These are phyloP conservation scores for Ophiocordyceps polyrhachis-furcata DNA, from an alignment of 2,329 filamentous ascomycete genomes.

Conservation along the genomic window DNA sequence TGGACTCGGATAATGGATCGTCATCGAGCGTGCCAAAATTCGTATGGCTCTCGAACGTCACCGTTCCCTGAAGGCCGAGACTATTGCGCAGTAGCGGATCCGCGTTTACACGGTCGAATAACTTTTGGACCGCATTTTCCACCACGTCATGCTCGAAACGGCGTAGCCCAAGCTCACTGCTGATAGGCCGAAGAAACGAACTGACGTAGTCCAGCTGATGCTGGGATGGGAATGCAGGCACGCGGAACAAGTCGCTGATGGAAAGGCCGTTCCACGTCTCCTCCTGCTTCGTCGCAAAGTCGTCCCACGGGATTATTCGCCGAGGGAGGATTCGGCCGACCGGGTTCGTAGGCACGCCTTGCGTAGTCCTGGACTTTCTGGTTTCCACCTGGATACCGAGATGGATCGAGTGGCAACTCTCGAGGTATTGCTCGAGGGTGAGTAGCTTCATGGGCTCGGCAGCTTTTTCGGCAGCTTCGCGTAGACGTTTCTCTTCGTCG, in stretches of 20 bases:
- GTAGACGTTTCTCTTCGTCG: too few relatives aligned
- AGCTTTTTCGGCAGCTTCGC: too few relatives aligned
- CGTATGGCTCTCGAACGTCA: constrained; percentile 19
- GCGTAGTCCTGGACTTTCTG: too few relatives aligned
- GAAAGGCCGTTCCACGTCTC: not conserved
- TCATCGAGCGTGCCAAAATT: constrained; percentile 11
- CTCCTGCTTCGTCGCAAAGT: constrained; percentile 10
- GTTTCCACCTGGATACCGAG: too few relatives aligned
- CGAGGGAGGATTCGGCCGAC: constrained; percentile 14
- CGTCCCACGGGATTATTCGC: constrained; percentile 17
- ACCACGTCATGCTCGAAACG: constrained; percentile 15
- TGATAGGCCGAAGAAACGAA: not conserved
- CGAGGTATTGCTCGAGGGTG: too few relatives aligned
- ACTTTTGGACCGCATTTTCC: constrained; percentile 12
- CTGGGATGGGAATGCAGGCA: constrained; percentile 6
- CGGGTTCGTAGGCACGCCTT: constrained; percentile 13
- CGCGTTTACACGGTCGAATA: constrained; percentile 11
- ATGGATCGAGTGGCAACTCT: too few relatives aligned
- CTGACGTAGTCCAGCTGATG: not conserved
- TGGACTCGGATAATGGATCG: constrained; percentile 7
- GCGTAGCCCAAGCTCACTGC: constrained; percentile 1
- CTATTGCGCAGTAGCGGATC: constrained; percentile 9
- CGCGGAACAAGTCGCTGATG: not conserved
- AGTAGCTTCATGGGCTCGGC: too few relatives aligned
- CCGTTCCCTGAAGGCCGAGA: constrained; percentile 14